These are phyloP conservation scores for Pseudonitzschia pungens DNA, from an alignment of 108 stramenopile species.

Conservation along the genomic window DNA sequence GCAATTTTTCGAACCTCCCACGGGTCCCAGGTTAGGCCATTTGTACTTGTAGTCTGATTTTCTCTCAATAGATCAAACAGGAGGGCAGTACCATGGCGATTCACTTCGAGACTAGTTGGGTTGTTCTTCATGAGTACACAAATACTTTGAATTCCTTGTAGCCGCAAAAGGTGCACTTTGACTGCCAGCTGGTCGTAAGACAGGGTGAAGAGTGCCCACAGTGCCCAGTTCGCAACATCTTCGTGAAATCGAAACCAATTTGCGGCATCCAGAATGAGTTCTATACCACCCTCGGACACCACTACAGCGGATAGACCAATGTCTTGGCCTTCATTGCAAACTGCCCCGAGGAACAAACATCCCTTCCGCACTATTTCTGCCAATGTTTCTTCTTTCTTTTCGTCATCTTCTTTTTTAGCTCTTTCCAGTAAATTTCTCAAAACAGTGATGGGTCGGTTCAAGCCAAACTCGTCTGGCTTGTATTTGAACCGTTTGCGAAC, in stretches of 20 bases:
- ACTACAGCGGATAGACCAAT: conserved; percentile 25
- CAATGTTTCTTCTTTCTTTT: conserved; percentile 30
- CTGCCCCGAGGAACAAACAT: conserved; percentile 52
- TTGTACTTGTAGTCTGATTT: conserved; percentile 16
- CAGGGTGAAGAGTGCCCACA: conserved; percentile 59
- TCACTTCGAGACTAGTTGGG: conserved; percentile 43
- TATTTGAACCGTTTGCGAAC: conserved; percentile 42
- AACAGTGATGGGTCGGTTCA: conserved; percentile 40
- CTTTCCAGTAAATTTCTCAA: conserved; percentile 32
- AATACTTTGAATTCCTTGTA: conserved; percentile 39
- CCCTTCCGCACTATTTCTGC: conserved; percentile 63
- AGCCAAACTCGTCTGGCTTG: conserved; percentile 42
- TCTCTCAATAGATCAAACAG: conserved; percentile 59
- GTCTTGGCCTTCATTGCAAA: conserved; percentile 43
- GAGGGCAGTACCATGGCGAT: conserved; percentile 58
- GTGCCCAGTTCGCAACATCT: conserved; percentile 55
- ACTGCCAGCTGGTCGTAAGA: conserved; percentile 45
- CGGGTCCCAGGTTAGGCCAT: conserved; percentile 25
- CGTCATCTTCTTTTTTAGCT: conserved; percentile 40
- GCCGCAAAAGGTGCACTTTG: conserved; percentile 39
- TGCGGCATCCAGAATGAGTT: conserved; percentile 42
- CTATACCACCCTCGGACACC: conserved; percentile 50
- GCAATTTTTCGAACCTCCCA: conserved; percentile 45
- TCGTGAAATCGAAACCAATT: conserved; percentile 60
- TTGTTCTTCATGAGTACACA: conserved; percentile 43